Evolutionary conservation across 2,329 filamentous ascomycete species (phyloP), one percentile per base, ranked within the genome.

Genomic region (Mycosphaerella sp.): DNA sequence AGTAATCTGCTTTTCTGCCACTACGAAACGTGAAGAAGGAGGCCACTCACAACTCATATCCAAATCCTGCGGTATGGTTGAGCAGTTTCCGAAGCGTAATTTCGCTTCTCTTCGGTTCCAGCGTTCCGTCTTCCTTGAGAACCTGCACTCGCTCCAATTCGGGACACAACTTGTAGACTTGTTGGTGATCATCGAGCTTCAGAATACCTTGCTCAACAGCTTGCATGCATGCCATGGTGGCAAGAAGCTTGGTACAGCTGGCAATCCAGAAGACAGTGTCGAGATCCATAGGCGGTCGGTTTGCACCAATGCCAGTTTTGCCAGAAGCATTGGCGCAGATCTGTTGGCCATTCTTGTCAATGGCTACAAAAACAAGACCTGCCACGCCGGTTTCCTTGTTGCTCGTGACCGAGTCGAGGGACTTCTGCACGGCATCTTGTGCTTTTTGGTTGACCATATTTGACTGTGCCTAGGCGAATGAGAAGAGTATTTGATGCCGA

Each of bases 221-320:
- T 56, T 77, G 74, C 72, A 76, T 71, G 44, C 70, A 73, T 0
- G 73, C 73, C 40, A 76, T 69, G 0, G 66, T 68, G 1, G 65
- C 65, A 0, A 76, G 59, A 41, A 75, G 58, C 56, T 76, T 76
- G 9, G 67, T 70, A 59, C 75, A 78, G 2, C 73, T 77, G 1
- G 76, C 76, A n/a, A 80, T 75, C 75, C 76, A 80, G 60, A 83
- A 86, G 1, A 56, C 53, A 6, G 72, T 80, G 34, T 86, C 80
- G 0, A 80, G 65, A 0, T 75, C 75, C 77, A 86, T 81, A 2
- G 75, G 69, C 42, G 80, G 74, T 0, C 70, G 58, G 2, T 63
- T 64, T 10, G 69, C 63, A 17, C 44, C 44, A 3, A 73, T 49
- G 9, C 70, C 67, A 25, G 64, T 62, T 28, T 68, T 72, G 12